Conservation (phyloP, 306 rosid species). For the peach (Prunus persica) region DNA sequence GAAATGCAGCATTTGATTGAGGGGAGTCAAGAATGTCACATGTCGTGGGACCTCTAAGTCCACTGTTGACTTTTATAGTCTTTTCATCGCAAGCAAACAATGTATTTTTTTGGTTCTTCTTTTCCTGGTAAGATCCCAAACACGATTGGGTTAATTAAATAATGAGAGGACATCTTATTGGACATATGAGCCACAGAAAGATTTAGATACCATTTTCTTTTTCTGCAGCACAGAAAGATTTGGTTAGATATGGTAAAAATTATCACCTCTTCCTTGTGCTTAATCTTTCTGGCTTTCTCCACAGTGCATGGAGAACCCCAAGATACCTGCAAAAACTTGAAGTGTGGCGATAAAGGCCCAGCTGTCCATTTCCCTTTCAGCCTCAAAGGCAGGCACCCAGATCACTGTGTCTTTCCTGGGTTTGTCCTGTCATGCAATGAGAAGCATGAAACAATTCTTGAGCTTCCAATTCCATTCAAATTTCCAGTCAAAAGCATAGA, state of each 20-base stretch:
- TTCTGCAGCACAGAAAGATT: no score
- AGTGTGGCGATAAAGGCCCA: conserved; percentile 9
- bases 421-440: conserved; percentile 34
- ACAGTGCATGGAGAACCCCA: background rate
- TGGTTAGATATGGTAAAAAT: background rate
- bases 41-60: no score
- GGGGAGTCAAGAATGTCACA: no score
- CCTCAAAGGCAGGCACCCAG: conserved; percentile 21
- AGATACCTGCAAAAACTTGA: background rate
- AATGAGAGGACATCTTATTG: no score
- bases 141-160: no score
- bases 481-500: conserved; percentile 18
- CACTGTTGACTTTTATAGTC: no score
- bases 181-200: no score
- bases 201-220: background rate
- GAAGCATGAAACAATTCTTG: conserved; percentile 8
- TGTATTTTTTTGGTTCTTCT: no score
- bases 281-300: conserved; percentile 9
- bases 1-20: no score
- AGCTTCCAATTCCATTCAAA: conserved; percentile 27
- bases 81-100: no score
- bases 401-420: conserved; percentile 21
- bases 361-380: conserved; percentile 34
- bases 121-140: no score
- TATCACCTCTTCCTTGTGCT: background rate